Percentiles rank a stretch among this genome's conserved stretches.
Conservation (phyloP, 2,329 filamentous ascomycete genomes). For the Elsinoe arachidis region DNA sequence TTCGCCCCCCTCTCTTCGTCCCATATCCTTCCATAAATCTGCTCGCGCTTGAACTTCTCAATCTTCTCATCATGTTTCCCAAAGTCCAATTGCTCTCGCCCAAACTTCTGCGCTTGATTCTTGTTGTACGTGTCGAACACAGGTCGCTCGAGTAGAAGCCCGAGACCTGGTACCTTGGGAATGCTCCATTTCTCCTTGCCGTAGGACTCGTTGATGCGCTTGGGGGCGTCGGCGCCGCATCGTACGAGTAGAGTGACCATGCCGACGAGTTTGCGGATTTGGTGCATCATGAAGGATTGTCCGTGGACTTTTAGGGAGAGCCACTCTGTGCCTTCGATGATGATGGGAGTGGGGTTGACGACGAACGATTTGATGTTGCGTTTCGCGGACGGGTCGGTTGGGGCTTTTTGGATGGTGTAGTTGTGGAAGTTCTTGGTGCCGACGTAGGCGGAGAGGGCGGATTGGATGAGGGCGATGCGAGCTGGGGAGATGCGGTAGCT, state of each 20-base stretch:
- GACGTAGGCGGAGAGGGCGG: slow-evolving; percentile 63
- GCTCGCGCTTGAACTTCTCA: slow-evolving; percentile 76
- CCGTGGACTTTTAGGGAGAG: slow-evolving; percentile 91
- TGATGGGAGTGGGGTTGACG: slow-evolving; percentile 56
- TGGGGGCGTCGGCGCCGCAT: slow-evolving; percentile 61
- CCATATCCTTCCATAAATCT: slow-evolving; percentile 91
- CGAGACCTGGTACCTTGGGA: slow-evolving; percentile 85
- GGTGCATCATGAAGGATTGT: slow-evolving; percentile 99
- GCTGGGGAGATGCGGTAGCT: slow-evolving; percentile 68
- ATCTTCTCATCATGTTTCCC: slow-evolving; percentile 68
- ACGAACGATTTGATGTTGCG: slow-evolving; percentile 88
- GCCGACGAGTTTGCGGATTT: slow-evolving; percentile 98
- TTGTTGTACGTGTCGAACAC: slow-evolving; percentile 87
- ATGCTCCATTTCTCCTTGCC: slow-evolving; percentile 66
- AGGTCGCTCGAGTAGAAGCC: slow-evolving; percentile 78
- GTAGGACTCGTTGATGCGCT: slow-evolving; percentile 67
- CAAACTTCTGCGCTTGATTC: slow-evolving; percentile 55
- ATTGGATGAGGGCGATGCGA: slow-evolving; percentile 67
- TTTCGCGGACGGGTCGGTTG: slow-evolving; percentile 73
- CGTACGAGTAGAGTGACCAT: slow-evolving; percentile 80
- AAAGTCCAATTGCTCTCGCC: slow-evolving; percentile 67
- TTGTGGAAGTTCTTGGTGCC: slow-evolving; percentile 95
- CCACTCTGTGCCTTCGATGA: slow-evolving; percentile 65
- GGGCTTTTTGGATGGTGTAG: slow-evolving; percentile 86
- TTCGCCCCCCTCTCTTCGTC: slow-evolving; percentile 80